Evolutionary conservation across 2,329 filamentous ascomycete genomes (phyloP), one percentile per base, ranked within the genome.

Genomic region (Leptographium lundbergii): DNA sequence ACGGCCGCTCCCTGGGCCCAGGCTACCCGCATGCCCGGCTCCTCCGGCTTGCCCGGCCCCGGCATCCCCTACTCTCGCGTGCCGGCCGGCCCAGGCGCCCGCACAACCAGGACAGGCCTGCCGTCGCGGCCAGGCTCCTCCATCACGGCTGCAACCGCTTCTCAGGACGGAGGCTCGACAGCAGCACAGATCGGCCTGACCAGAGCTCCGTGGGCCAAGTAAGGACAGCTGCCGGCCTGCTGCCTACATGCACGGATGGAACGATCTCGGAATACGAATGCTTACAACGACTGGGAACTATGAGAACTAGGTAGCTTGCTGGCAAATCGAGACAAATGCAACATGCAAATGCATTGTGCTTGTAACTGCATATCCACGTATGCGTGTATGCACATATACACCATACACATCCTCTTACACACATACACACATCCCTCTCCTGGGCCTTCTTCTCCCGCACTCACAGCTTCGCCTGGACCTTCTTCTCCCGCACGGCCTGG

Each of bases 401-500:
- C 36, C 13, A 14, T 17, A 39, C 36, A 17, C 36, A 17, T 17
- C 36, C 17, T 6, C 36, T 17, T 17, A 39, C 36, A 39, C 13
- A 14, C 10, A 39, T 13, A 5, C 34, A 36, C 34, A 36, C 34
- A 36, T n/a, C n/a, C n/a, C n/a, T n/a, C n/a, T n/a, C n/a, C n/a
- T n/a, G n/a, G n/a, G n/a, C n/a, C n/a, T n/a, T n/a, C n/a, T n/a
- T n/a, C 34, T 36, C 34, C 10, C 34, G 13, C 36, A 39, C 36
- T 19, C 50, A 76, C 60, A 75, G 61, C 65, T 74, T 77, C 52
- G 65, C 69, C 63, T 68, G 68, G 10, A 47, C 48, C 54, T 60
- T 65, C 58, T 52, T 62, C 64, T 65, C 78, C 59, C 81, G 73
- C 57, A 76, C 76, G 63, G 72, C 69, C 73, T 87, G 83, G 65